Evolutionary conservation across 352 stramenopile species (phyloP).

Genomic region (Phytophthora rubi): DNA sequence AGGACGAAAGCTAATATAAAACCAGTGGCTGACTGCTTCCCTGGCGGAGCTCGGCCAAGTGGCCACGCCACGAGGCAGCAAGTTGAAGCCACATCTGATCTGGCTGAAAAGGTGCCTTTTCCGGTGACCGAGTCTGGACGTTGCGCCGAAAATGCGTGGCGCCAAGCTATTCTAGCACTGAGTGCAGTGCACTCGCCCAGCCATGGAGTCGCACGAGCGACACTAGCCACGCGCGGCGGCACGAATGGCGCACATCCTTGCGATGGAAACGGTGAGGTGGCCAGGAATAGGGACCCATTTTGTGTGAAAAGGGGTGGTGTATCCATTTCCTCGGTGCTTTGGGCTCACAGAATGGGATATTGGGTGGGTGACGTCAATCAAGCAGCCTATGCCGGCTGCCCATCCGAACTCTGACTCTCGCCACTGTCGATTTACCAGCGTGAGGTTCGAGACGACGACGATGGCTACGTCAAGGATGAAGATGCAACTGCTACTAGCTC

Average conservation of each 20-base stretch:
- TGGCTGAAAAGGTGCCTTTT: constrained; percentile 9
- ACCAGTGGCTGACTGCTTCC: too few relatives aligned
- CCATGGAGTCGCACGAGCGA: constrained; percentile 1
- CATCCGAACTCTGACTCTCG: constrained; percentile 25
- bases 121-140: constrained; percentile 6
- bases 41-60: not conserved
- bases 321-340: not conserved
- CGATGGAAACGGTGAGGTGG: constrained; percentile 4
- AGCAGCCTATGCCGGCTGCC: constrained; percentile 16
- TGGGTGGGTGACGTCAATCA: constrained; percentile 24
- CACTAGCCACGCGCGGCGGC: not conserved
- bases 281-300: not conserved
- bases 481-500: constrained; percentile 2
- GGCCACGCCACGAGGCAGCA: not conserved
- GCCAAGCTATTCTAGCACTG: not conserved
- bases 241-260: not conserved
- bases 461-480: constrained; percentile 8
- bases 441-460: constrained; percentile 22
- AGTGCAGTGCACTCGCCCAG: not conserved
- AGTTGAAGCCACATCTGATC: not conserved
- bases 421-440: constrained; percentile 28
- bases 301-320: not conserved
- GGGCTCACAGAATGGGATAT: constrained; percentile 2
- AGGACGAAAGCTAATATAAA: not conserved
- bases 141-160: constrained; percentile 2